Conservation (phyloP, 225 moss, liverwort and hornwort genomes). For the Neckera pumila region DNA sequence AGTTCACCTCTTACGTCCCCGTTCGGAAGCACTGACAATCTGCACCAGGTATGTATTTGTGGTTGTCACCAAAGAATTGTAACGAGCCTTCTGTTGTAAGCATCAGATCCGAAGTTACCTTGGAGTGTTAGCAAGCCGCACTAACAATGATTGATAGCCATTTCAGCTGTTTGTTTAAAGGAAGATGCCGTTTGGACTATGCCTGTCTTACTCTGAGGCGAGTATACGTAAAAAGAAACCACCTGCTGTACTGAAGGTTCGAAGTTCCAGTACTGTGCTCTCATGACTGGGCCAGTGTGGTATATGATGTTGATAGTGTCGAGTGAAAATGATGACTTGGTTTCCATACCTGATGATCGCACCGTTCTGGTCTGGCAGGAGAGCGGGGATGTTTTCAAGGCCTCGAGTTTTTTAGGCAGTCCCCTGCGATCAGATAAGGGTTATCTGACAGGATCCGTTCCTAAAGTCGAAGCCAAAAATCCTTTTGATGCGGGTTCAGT, state of each 20-base stretch:
- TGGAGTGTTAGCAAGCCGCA: background rate
- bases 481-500: conserved; percentile 56
- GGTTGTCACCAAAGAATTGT: background rate
- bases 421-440: conserved; percentile 59
- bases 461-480: conserved; percentile 33
- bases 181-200: background rate
- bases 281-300: too few species aligned
- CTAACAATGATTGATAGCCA: background rate
- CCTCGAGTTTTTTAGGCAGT: conserved; percentile 54
- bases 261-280: background rate
- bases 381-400: conserved; percentile 39
- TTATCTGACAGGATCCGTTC: conserved; percentile 34
- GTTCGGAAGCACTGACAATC: conserved; percentile 72
- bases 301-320: background rate
- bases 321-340: background rate
- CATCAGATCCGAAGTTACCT: background rate
- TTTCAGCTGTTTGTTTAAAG: background rate
- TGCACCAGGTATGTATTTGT: conserved; percentile 58
- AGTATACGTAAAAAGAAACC: background rate
- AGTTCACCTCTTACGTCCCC: conserved; percentile 82
- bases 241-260: background rate
- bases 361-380: conserved; percentile 34
- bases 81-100: background rate
- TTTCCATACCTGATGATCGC: background rate
- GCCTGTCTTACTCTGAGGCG: background rate